Percentiles rank a stretch among this genome's conserved stretches.
phyloP scores from a whole-genome alignment of 495 filamentous ascomycete genomes.

The Trichocladium uniseriatum region DNA sequence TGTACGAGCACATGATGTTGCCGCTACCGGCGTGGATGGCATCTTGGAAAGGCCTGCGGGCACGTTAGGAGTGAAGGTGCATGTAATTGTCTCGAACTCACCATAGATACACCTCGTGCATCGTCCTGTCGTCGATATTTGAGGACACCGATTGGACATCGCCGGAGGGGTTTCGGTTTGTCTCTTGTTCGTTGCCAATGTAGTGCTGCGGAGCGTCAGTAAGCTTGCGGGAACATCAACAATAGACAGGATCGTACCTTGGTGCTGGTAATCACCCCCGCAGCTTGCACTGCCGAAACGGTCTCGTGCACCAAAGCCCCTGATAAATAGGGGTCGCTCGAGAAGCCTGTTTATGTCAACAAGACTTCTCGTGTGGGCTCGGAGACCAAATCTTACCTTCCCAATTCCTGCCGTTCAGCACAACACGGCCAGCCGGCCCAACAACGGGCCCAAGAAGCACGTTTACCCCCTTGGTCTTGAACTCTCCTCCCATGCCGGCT shows the following conservation, averaged over 20 bases:
- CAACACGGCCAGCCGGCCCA: conserved; percentile 45
- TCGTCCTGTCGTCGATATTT: conserved; percentile 57
- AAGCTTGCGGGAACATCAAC: neutral
- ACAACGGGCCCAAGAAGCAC: conserved; percentile 58
- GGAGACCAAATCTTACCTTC: conserved; percentile 22
- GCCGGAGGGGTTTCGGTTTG: conserved; percentile 43
- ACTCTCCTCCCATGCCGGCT: conserved; percentile 48
- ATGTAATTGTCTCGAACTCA: conserved; percentile 37
- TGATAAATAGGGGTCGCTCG: conserved; percentile 41
- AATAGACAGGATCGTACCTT: conserved; percentile 38
- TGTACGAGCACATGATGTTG: conserved; percentile 63
- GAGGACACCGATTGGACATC: conserved; percentile 45
- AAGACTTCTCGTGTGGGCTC: neutral
- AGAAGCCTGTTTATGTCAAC: conserved; percentile 31
- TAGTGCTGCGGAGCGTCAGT: conserved; percentile 38
- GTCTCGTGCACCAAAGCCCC: conserved; percentile 40
- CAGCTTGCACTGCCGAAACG: conserved; percentile 41
- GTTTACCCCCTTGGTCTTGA: conserved; percentile 54
- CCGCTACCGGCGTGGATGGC: conserved; percentile 52
- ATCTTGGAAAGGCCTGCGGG: conserved; percentile 50
- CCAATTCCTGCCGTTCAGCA: conserved; percentile 49
- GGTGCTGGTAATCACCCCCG: conserved; percentile 45
- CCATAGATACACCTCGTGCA: conserved; percentile 68
- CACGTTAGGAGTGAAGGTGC: conserved; percentile 4
- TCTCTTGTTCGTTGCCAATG: conserved; percentile 59